These are phyloP conservation scores for Bassia scoparia DNA, from an alignment of 148 eudicot genomes.

Conservation along the genomic window DNA sequence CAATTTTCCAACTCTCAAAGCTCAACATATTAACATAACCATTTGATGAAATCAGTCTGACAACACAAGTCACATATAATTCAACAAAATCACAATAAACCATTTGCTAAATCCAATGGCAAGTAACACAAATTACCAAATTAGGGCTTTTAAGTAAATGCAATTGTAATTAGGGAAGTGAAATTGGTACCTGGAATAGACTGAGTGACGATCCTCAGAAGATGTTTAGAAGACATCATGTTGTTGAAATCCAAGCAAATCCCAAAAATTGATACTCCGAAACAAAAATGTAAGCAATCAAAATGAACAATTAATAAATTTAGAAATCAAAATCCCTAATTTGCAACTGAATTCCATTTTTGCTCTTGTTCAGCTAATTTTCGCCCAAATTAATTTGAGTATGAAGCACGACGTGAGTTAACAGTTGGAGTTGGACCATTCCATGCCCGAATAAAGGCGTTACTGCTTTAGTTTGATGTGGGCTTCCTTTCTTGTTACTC, in stretches of 20 bases:
- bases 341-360: neutral
- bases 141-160: conserved; percentile 27
- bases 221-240: conserved; percentile 38
- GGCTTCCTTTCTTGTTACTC: too few relatives aligned
- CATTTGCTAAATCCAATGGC: conserved; percentile 3
- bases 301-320: neutral
- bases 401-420: neutral
- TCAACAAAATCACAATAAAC: conserved; percentile 12
- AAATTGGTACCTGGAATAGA: conserved; percentile 28
- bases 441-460: neutral
- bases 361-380: neutral
- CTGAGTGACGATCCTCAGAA: conserved; percentile 31
- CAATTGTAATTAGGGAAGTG: conserved; percentile 2
- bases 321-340: neutral
- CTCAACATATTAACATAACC: conserved; percentile 14
- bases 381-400: neutral
- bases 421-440: neutral
- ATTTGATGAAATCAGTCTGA: conserved; percentile 4
- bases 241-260: conserved; percentile 11
- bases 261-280: neutral
- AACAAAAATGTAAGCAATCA: neutral
- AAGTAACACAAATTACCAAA: conserved; percentile 1
- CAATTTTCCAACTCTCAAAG: too few relatives aligned
- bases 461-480: too few relatives aligned
- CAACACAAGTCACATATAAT: neutral